Evolutionary conservation across 768 basidiomycete species (phyloP).

Genomic region (Galerina sulciceps): DNA sequence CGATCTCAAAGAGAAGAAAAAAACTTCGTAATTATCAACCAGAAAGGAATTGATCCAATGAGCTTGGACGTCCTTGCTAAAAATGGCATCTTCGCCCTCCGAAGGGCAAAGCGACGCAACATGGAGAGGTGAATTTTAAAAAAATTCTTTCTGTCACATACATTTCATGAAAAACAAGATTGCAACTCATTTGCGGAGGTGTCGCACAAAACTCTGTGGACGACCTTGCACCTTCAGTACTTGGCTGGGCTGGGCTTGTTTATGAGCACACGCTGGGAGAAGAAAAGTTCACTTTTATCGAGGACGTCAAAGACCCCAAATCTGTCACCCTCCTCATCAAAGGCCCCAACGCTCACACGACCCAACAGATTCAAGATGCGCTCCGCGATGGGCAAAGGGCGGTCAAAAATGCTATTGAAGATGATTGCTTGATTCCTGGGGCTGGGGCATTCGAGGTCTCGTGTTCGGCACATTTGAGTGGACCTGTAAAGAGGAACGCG

Average conservation of each 20-base stretch:
- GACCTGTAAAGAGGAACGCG: constrained; percentile 78
- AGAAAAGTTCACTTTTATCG: constrained; percentile 97
- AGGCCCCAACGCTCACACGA: constrained; percentile 96
- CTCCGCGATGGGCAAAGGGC: constrained; percentile 94
- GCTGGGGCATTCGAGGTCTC: constrained; percentile 98
- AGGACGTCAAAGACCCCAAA: constrained; percentile 95
- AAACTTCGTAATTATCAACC: constrained; percentile 94
- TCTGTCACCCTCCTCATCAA: constrained; percentile 96
- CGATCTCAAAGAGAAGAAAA: constrained; percentile 81
- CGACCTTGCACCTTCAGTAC: constrained; percentile 86
- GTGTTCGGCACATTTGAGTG: constrained; percentile 83
- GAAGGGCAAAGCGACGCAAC: constrained; percentile 96
- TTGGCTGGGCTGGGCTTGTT: constrained; percentile 97
- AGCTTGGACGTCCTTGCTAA: constrained; percentile 95
- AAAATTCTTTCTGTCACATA: constrained; percentile 1
- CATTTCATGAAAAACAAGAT: constrained; percentile 41
- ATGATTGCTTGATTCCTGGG: constrained; percentile 88
- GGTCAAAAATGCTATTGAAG: constrained; percentile 96
- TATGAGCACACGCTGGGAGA: constrained; percentile 99
- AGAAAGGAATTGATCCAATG: constrained; percentile 98
- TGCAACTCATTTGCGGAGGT: constrained; percentile 95
- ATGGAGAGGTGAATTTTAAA: constrained; percentile 83
- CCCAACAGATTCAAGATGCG: constrained; percentile 96
- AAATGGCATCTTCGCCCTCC: constrained; percentile 92
- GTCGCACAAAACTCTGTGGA: constrained; percentile 98